Evolutionary conservation across 495 filamentous ascomycete genomes (phyloP).

Genomic region (Astrocystis sublimbata): DNA sequence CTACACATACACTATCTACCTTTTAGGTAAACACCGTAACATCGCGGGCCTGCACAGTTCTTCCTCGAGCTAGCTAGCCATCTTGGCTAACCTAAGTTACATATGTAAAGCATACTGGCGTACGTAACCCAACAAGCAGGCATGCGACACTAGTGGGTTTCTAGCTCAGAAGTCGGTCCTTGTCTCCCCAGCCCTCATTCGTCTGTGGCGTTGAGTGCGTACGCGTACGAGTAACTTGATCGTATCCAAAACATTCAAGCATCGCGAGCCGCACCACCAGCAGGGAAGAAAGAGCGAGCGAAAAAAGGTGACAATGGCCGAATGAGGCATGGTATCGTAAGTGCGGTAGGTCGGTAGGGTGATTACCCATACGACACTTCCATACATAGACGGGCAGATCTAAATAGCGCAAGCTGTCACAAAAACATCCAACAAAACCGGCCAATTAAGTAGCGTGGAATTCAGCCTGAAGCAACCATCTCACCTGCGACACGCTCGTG

Average conservation of each 20-base stretch:
- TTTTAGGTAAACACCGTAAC: slow-evolving; percentile 1
- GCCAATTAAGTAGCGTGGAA: neutral
- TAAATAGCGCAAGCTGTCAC: no score
- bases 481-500: neutral
- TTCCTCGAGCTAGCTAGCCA: no score
- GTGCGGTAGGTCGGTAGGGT: no score
- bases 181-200: neutral
- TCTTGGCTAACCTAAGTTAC: no score
- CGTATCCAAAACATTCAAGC: no score
- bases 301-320: no score
- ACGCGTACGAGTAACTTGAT: neutral
- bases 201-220: neutral
- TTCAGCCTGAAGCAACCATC: slow-evolving; percentile 6
- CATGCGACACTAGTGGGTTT: neutral
- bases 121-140: neutral
- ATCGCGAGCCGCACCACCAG: no score
- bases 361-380: no score
- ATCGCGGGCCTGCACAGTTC: neutral
- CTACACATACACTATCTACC: neutral
- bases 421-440: no score
- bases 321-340: neutral
- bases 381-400: neutral
- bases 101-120: neutral
- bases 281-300: neutral
- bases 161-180: neutral